Evolutionary conservation across 495 filamentous ascomycete genomes (phyloP), one percentile per base, ranked within the genome.

Genomic region (Podospora australis): DNA sequence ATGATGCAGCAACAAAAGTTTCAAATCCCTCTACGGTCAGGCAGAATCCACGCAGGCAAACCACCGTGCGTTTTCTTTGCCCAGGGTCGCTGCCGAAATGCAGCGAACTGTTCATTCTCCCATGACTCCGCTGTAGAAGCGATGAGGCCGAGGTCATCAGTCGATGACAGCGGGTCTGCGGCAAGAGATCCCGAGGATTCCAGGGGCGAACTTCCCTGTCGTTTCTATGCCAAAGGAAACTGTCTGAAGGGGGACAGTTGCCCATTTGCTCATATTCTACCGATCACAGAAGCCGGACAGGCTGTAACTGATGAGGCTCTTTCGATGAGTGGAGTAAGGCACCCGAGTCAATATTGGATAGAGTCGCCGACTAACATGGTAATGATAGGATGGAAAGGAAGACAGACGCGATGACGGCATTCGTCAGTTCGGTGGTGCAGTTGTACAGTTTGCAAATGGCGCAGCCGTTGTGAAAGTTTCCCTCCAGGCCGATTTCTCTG

Each of bases 401-500:
- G 10, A 34, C 9, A 25, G 3, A 7, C 43, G 8, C 39, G 57
- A 60, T 29, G 23, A 41, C 24, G 57, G 54, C 48, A 39, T 46
- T 21, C 51, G 57, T 2, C 43, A 53, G 22, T 41, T 68, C 7
- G 25, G 41, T 3, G 65, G 65, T n/a, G 57, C 56, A 3, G 16
- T 54, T 14, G 59, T 56, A 11, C 42, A 55, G 11, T 68, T 68
- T 17, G 55, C 49, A 4, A 53, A 52, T n/a, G 66, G 66, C 4
- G 60, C 59, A 0, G 39, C 23, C 1, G 48, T 66, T 13, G 29
- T 38, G 9, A 60, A 60, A 35, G 39, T 60, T 0, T 55, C 56
- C 1, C 39, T 62, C 11, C 39, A 40, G 6, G 45, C 60, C 9
- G 65, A 68, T 43, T 60, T 63, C 43, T 63, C 63, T 1, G 53